A percentile compares a stretch with the other conserved stretches of the same genome.
These are phyloP conservation scores for Pseudogymnoascus pannorum DNA, from an alignment of 2,329 filamentous ascomycete genomes.

Conservation along the genomic window DNA sequence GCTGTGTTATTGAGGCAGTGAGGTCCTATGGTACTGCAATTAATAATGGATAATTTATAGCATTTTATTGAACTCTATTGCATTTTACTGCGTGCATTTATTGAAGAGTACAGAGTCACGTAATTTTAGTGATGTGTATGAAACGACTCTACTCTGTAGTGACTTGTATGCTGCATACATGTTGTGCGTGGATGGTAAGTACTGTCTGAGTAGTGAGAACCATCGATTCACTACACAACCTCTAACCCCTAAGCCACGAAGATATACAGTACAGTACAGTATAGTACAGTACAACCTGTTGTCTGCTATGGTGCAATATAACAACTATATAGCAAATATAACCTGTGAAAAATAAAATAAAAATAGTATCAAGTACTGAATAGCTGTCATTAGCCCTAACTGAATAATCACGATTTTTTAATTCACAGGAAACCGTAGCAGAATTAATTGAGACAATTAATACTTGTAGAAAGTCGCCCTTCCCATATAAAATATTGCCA, in stretches of 20 bases:
- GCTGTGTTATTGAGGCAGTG: background rate
- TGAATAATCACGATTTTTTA: background rate
- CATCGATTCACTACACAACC: no score
- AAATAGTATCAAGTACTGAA: background rate
- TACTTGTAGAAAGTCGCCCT: background rate
- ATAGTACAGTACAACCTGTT: background rate
- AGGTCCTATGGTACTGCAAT: no score
- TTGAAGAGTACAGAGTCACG: background rate
- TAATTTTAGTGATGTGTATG: background rate
- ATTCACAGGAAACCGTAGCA: background rate
- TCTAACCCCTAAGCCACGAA: no score
- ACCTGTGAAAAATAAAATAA: background rate
- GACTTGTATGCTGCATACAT: background rate
- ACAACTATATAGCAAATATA: background rate
- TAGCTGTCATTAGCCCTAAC: background rate
- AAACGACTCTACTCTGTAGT: background rate
- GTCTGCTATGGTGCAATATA: background rate
- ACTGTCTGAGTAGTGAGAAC: background rate
- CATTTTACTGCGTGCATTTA: background rate
- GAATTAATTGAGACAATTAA: background rate
- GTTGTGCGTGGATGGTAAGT: background rate
- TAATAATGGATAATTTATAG: background rate
- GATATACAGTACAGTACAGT: no score
- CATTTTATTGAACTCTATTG: background rate
- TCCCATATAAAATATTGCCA: background rate